Conservation (phyloP, 305 asterid genomes). For the Petunia hybrid region DNA sequence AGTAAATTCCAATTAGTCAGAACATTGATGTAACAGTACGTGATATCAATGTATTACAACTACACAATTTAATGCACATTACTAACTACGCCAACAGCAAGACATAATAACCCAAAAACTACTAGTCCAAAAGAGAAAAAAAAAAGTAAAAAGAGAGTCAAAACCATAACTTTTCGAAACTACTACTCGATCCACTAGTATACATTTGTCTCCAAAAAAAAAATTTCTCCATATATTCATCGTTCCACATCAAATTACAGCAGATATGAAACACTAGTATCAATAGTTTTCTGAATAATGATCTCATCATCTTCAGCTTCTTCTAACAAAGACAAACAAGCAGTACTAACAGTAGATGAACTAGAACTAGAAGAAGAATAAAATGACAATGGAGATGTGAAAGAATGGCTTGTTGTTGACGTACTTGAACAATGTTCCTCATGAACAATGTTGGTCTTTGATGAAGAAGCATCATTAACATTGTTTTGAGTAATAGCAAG, state of each 20-base stretch:
- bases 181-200: background rate
- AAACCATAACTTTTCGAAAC: background rate
- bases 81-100: slow-evolving; percentile 5
- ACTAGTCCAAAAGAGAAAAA: background rate
- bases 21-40: background rate
- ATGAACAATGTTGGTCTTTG: background rate
- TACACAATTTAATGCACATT: background rate
- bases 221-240: background rate
- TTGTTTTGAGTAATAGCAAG: slow-evolving; percentile 52
- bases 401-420: slow-evolving; percentile 52
- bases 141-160: slow-evolving; percentile 1
- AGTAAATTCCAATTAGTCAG: background rate
- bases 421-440: slow-evolving; percentile 53
- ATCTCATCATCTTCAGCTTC: slow-evolving; percentile 49
- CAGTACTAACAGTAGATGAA: slow-evolving; percentile 28
- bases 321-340: slow-evolving; percentile 30
- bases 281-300: slow-evolving; percentile 29
- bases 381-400: slow-evolving; percentile 72
- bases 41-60: background rate
- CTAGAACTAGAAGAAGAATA: slow-evolving; percentile 53
- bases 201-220: background rate
- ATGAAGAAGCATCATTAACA: slow-evolving; percentile 39
- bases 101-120: background rate
- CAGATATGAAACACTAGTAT: background rate
- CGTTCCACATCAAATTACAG: background rate